Base-by-base conservation (phyloP, 78 protist genomes). In the Monocercomonoides exilis region DNA sequence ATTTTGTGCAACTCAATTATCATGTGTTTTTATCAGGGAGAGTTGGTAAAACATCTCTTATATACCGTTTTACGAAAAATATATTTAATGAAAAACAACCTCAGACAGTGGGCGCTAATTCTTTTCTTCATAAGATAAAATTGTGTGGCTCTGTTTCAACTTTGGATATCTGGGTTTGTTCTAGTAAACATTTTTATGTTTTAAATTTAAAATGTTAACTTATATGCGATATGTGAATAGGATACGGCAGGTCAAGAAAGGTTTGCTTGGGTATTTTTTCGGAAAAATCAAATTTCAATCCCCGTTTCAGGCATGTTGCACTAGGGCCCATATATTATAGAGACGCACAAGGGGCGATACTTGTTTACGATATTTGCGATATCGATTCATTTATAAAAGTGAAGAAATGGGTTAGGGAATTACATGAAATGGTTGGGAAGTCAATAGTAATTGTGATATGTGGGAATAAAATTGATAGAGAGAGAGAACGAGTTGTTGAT, bases 181-280 rank as follows among this genome's bases (percentile, higher is more conserved):
- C 21, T 54, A 11, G 38, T 11, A 32, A 11, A 54, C 70, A 32
- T 21, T 21, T 21, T 32, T 21, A 32, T 11, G 70, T 21, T 21
- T 32, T 54, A 11, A 32, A 21, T 32, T 11, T 32, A 11, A 21
- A 21, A 21, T 11, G 70, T 54, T 11, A 54, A 32, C 21, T 21
- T 54, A 21, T 54, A 32, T 54, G n/a, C n/a, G n/a, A n/a, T n/a
- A n/a, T n/a, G n/a, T n/a, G n/a, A n/a, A n/a, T 54, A 54, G 70
- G 90, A 90, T 44, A 86, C 92, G 38, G 92, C 92, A 2, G 89
- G 92, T 42, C 85, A 86, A 2, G 92, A 90, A 43, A 11, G 86
- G 0, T 90, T 86, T 84, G 84, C 43, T 11, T 77, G 88, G 2
- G 35, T 90, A 1, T 11, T 11, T 54, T 21, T 54, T 11, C 70